A percentile compares a stretch with the other conserved stretches of the same genome.
Evolutionary conservation across 768 basidiomycete species (phyloP).

Genomic region (Kwoniella sp.): DNA sequence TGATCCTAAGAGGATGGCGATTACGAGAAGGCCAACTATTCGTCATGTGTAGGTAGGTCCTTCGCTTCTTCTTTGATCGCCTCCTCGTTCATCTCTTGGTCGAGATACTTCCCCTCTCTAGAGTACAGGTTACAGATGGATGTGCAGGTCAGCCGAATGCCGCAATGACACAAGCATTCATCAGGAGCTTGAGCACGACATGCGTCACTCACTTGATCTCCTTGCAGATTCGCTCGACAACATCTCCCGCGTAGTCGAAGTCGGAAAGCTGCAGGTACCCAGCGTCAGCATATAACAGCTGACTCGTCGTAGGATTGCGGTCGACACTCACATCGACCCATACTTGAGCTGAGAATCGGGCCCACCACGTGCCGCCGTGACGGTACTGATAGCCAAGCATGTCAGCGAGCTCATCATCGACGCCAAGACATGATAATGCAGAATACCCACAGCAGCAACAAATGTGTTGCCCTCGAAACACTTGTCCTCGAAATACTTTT

Average conservation of each 20-base stretch:
- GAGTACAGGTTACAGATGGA: too few species aligned
- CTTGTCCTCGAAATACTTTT: constrained; percentile 37
- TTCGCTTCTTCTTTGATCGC: constrained; percentile 4
- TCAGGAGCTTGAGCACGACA: neutral
- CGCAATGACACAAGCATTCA: neutral
- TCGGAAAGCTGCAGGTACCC: constrained; percentile 17
- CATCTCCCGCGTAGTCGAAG: constrained; percentile 22
- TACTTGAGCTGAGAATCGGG: constrained; percentile 49
- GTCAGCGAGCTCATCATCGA: constrained; percentile 6
- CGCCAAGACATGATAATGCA: too few species aligned
- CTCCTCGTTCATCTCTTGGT: constrained; percentile 5
- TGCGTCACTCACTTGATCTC: constrained; percentile 23
- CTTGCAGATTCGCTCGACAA: constrained; percentile 18
- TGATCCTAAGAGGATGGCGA: too few species aligned
- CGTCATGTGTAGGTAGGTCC: constrained; percentile 14
- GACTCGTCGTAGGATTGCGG: neutral
- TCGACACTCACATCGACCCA: constrained; percentile 47
- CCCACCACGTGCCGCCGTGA: constrained; percentile 48
- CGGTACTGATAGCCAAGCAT: constrained; percentile 26
- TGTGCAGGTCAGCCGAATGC: too few species aligned
- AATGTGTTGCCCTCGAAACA: constrained; percentile 42
- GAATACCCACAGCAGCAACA: constrained; percentile 35
- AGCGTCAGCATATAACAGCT: neutral
- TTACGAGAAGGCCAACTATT: too few species aligned
- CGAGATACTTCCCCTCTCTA: constrained; percentile 18